These are phyloP conservation scores for Solanum chacoense DNA, from an alignment of 305 asterid genomes.

Conservation along the genomic window DNA sequence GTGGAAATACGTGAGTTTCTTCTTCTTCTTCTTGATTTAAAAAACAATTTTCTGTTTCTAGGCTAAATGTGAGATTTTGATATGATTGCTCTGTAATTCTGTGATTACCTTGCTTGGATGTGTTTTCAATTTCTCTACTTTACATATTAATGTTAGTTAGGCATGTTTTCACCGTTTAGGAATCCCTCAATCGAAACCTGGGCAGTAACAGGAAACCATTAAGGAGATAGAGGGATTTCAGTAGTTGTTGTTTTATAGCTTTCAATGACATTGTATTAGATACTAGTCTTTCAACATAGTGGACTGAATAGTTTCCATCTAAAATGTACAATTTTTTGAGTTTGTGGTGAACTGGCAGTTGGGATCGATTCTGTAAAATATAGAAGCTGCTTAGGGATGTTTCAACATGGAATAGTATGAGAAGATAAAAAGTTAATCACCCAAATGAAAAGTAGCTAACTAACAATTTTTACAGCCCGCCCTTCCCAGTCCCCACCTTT, in stretches of 20 bases:
- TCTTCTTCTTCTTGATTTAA: not conserved
- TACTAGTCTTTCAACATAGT: not conserved
- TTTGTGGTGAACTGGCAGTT: not conserved
- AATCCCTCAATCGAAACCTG: not conserved
- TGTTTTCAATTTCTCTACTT: not conserved
- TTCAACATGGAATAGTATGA: not conserved
- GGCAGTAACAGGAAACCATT: no score
- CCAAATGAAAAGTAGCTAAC: not conserved
- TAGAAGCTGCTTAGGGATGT: constrained; percentile 21
- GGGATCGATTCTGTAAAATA: not conserved
- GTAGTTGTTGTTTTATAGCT: not conserved
- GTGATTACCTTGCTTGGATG: not conserved
- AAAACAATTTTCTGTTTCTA: not conserved
- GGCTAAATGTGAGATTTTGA: not conserved
- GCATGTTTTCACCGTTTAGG: not conserved
- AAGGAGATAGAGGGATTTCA: not conserved
- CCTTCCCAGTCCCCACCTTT: not conserved
- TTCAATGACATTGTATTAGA: not conserved
- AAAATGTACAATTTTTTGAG: not conserved
- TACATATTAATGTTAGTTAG: not conserved
- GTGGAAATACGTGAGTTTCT: constrained; percentile 67
- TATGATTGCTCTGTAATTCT: not conserved
- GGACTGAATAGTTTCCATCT: not conserved
- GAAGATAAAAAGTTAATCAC: not conserved
- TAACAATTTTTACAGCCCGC: not conserved